Evolutionary conservation across 768 basidiomycete genomes (phyloP).

Genomic region (Termitomyces sp.): DNA sequence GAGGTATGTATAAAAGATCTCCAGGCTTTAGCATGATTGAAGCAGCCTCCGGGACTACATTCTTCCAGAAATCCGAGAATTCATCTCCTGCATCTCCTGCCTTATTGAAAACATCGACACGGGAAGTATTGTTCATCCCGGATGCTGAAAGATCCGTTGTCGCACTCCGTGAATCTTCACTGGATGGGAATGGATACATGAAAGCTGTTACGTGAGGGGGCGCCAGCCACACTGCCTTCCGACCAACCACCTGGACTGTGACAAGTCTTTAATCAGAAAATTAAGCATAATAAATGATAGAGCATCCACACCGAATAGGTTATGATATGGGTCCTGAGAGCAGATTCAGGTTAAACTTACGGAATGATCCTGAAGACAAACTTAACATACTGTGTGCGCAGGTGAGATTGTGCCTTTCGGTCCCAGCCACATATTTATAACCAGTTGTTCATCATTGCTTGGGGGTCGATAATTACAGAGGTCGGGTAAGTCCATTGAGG

Average conservation of each 20-base stretch:
- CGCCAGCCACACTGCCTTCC: conserved; percentile 90
- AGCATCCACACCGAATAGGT: conserved; percentile 65
- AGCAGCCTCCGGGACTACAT: conserved; percentile 57
- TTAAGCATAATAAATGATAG: not conserved
- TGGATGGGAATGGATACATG: conserved; percentile 56
- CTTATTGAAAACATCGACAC: conserved; percentile 67
- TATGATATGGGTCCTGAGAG: conserved; percentile 85
- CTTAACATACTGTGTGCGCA: conserved; percentile 68
- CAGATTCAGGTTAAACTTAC: not conserved
- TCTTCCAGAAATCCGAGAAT: conserved; percentile 49
- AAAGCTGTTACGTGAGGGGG: conserved; percentile 50
- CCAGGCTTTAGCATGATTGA: conserved; percentile 69
- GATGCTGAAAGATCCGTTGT: conserved; percentile 35
- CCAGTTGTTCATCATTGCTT: conserved; percentile 54
- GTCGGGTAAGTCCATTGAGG: conserved; percentile 42
- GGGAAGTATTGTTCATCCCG: conserved; percentile 77
- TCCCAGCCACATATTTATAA: conserved; percentile 81
- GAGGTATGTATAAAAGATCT: conserved; percentile 85
- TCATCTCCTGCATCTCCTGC: conserved; percentile 18
- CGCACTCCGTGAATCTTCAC: conserved; percentile 26
- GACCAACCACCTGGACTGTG: conserved; percentile 82
- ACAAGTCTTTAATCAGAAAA: conserved; percentile 6
- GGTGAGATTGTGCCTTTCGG: conserved; percentile 78
- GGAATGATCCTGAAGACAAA: conserved; percentile 6
- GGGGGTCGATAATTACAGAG: conserved; percentile 59